These are phyloP conservation scores for Trichoderma simmonsii DNA, from an alignment of 2,329 filamentous ascomycete species.

Conservation along the genomic window DNA sequence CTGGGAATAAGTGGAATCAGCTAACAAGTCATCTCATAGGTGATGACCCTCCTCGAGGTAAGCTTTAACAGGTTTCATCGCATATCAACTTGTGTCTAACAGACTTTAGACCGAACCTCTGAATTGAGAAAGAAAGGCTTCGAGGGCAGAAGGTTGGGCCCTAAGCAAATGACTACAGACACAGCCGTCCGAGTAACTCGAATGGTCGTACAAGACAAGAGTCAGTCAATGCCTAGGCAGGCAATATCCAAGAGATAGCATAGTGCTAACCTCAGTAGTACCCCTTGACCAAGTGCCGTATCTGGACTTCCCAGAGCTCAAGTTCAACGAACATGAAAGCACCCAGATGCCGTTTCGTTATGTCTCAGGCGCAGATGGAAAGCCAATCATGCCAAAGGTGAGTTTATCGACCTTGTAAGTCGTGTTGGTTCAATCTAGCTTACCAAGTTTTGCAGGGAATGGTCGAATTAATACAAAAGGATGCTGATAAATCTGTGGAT, in stretches of 20 bases:
- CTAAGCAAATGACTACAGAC: conserved; percentile 97
- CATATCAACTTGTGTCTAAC: neutral
- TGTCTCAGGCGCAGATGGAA: conserved; percentile 69
- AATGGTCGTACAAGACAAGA: conserved; percentile 78
- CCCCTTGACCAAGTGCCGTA: conserved; percentile 77
- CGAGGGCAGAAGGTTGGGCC: conserved; percentile 78
- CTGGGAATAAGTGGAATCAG: neutral
- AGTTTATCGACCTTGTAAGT: conserved; percentile 27
- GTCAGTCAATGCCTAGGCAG: conserved; percentile 47
- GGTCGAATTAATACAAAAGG: conserved; percentile 87
- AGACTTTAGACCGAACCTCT: conserved; percentile 77
- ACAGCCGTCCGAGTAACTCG: conserved; percentile 93
- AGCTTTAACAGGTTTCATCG: conserved; percentile 27
- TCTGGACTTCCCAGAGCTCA: conserved; percentile 83
- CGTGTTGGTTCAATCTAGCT: conserved; percentile 18
- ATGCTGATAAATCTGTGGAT: conserved; percentile 87
- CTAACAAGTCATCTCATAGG: conserved; percentile 54
- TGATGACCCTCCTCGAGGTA: conserved; percentile 90
- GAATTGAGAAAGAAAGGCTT: conserved; percentile 94
- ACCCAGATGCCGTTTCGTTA: conserved; percentile 99
- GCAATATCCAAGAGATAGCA: neutral
- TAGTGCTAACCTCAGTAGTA: conserved; percentile 47
- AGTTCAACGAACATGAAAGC: conserved; percentile 86
- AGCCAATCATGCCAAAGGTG: conserved; percentile 90
- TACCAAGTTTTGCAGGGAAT: conserved; percentile 64